Evolutionary conservation across 75 land plant genomes (phyloP), one percentile per base, ranked within the genome.

Genomic region (Gnetum montanum): DNA sequence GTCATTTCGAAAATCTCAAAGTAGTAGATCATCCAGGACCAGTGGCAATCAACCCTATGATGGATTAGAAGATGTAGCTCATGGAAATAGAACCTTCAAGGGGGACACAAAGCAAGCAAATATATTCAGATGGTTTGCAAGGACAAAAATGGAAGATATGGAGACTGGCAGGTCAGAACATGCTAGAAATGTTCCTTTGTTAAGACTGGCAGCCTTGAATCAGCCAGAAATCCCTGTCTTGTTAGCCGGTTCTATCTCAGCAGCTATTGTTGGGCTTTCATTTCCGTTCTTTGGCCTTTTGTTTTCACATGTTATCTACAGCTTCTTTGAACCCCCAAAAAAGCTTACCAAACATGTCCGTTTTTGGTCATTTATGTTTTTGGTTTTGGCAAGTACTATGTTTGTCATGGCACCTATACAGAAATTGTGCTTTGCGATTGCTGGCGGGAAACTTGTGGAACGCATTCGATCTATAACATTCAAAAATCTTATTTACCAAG

Each of bases 141-240:
- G 12, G 12, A 36, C 7, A 36, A 36, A 8, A 38, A 8, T 49
- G 22, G 40, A 7, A 34, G 54, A 69, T 31, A 15, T 12, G 20
- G 64, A 57, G 57, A 25, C 6, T 6, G 31, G 31, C 34, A 0
- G 7, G 43, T 5, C 13, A 18, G 16, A 13, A 6, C 43, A 20
- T 27, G 3, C 48, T 11, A 54, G 66, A 26, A 58, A 79, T 22
- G 79, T 81, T 4, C 54, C 82, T 23, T 3, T 86, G n/a, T 53
- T 73, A 16, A 82, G 92, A 29, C 76, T 91, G 36, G 97, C 85
- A 1, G 2, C 22, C 40, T 67, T 86, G 11, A 80, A 83, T 62
- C 83, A 91, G 59, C 82, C 88, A 34, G 97, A 91, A 57, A 54
- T 77, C 26, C 97, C 73, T n/a, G 58, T 77, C 15, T 53, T 89